Percentiles rank a stretch among this genome's conserved stretches.
Evolutionary conservation across 192 early-diverging fungal genomes (phyloP).

Genomic region (Gryganskiella cystojenkinii): DNA sequence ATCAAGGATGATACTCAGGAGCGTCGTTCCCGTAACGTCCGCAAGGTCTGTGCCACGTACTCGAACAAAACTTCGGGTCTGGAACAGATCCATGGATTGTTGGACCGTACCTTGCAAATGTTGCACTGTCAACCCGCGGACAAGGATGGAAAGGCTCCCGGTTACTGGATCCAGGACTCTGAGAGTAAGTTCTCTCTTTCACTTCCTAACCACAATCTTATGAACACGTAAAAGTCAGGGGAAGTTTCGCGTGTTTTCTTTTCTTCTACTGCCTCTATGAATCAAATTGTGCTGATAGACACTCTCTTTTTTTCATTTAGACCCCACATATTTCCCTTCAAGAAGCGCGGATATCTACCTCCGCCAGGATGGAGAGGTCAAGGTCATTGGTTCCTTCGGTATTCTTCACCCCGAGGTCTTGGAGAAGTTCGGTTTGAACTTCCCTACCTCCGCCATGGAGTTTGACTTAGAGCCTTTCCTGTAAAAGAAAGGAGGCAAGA

Average conservation of each 20-base stretch:
- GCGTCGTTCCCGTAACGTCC: conserved; percentile 87
- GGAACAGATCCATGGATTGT: conserved; percentile 89
- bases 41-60: conserved; percentile 89
- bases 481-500: conserved; percentile 53
- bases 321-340: conserved; percentile 91
- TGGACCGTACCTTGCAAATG: conserved; percentile 91
- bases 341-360: conserved; percentile 90
- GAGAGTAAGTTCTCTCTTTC: conserved; percentile 61
- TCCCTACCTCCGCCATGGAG: conserved; percentile 91
- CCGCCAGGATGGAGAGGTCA: conserved; percentile 58
- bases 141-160: conserved; percentile 60
- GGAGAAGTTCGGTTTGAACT: conserved; percentile 83
- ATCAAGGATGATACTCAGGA: conserved; percentile 87
- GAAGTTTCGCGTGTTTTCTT: too few species aligned
- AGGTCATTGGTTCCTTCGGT: conserved; percentile 86
- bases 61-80: conserved; percentile 86
- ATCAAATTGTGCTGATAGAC: too few species aligned
- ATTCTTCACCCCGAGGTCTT: conserved; percentile 94
- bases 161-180: conserved; percentile 85
- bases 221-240: background rate
- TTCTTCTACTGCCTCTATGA: background rate
- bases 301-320: conserved; percentile 38
- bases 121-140: conserved; percentile 67
- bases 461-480: conserved; percentile 97
- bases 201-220: background rate